Conservation (phyloP, 768 basidiomycete species). For the Mycena rebaudengoi region DNA sequence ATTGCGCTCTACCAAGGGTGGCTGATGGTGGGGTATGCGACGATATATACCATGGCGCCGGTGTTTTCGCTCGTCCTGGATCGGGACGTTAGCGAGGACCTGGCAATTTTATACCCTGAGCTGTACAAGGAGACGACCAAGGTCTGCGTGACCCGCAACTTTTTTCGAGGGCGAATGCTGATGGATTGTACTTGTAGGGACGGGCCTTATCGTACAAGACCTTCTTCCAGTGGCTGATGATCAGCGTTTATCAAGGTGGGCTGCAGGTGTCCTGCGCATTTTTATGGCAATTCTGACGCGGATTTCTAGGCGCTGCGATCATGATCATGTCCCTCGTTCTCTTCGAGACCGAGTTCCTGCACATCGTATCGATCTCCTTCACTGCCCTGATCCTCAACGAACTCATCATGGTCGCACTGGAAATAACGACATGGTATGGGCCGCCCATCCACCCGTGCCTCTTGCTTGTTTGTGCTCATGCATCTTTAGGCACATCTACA, state of each 20-base stretch:
- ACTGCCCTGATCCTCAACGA: constrained; percentile 96
- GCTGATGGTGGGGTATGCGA: constrained; percentile 97
- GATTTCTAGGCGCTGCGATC: constrained; percentile 85
- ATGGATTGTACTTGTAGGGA: constrained; percentile 65
- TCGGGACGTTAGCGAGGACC: constrained; percentile 93
- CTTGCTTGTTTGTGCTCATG: constrained; percentile 2
- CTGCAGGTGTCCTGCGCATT: background rate
- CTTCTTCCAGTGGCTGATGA: constrained; percentile 98
- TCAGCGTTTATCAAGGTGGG: constrained; percentile 95
- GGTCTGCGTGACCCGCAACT: constrained; percentile 55
- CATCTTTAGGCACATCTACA: constrained; percentile 84
- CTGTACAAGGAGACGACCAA: constrained; percentile 98
- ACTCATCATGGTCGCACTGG: constrained; percentile 97
- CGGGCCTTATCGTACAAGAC: constrained; percentile 96
- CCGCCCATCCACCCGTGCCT: background rate
- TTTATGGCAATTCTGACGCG: background rate
- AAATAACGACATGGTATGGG: constrained; percentile 93
- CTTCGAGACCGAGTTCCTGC: constrained; percentile 97
- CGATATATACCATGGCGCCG: constrained; percentile 97
- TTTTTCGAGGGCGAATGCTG: background rate
- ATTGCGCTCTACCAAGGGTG: constrained; percentile 98
- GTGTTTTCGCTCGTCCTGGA: constrained; percentile 98
- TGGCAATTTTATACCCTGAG: constrained; percentile 96
- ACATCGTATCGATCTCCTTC: constrained; percentile 98
- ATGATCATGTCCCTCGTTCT: constrained; percentile 98